phyloP scores from a whole-genome alignment of 2,329 filamentous ascomycete species.

The Colletotrichum sp. region DNA sequence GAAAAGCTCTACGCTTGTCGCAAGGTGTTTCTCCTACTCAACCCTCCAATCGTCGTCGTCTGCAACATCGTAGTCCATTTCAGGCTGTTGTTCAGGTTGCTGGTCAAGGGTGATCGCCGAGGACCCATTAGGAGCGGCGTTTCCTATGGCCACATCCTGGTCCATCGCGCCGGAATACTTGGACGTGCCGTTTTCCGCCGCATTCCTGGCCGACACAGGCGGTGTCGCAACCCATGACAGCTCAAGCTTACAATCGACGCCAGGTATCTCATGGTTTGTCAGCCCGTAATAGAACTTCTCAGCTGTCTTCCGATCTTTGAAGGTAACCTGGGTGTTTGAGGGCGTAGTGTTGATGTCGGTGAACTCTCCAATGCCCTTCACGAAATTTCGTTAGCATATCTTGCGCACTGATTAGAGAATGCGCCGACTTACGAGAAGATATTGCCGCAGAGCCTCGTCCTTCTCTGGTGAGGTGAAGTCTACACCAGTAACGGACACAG shows the following conservation, averaged over 20 bases:
- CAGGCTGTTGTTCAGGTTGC: conserved; percentile 36
- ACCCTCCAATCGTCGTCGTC: conserved; percentile 54
- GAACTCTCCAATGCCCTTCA: conserved; percentile 67
- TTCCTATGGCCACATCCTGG: conserved; percentile 16
- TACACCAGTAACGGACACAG: conserved; percentile 66
- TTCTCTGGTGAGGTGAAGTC: conserved; percentile 66
- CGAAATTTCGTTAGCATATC: neutral
- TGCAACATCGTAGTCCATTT: conserved; percentile 61
- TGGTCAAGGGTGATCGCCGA: conserved; percentile 23
- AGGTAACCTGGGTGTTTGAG: conserved; percentile 59
- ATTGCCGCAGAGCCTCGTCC: conserved; percentile 74
- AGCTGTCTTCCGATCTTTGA: conserved; percentile 72
- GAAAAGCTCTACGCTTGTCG: neutral
- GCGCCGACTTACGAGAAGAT: conserved; percentile 65
- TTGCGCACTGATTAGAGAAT: neutral
- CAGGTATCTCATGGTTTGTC: conserved; percentile 63
- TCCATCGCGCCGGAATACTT: conserved; percentile 6
- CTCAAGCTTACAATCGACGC: conserved; percentile 67
- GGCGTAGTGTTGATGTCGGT: conserved; percentile 58
- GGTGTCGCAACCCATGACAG: conserved; percentile 63
- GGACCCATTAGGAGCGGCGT: conserved; percentile 18
- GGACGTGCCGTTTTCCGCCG: neutral
- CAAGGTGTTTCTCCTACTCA: neutral
- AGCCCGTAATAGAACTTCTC: conserved; percentile 71
- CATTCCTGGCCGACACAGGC: conserved; percentile 25